Evolutionary conservation across 306 rosid species (phyloP).

Genomic region (Quercus ilex): DNA sequence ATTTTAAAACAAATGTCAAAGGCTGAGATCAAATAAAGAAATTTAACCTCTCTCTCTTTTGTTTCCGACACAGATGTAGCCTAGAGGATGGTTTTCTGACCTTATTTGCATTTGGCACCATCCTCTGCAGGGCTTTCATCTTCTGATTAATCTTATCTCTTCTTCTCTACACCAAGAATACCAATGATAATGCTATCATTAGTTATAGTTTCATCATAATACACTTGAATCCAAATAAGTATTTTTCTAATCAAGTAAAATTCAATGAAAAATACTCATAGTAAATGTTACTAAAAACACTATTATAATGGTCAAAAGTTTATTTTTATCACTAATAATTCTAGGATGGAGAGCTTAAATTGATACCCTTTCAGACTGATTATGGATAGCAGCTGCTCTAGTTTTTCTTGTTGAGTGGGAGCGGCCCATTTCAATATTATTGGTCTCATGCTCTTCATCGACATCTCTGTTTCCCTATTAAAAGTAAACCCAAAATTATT

Average conservation of each 20-base stretch:
- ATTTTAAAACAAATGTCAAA: too few species aligned
- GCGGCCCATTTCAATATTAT: conserved; percentile 24
- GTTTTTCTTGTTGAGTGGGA: conserved; percentile 33
- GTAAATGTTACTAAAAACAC: too few species aligned
- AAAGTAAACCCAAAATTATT: background rate
- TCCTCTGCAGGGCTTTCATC: conserved; percentile 57
- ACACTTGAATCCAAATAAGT: background rate
- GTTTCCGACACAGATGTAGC: background rate
- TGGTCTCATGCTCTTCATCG: conserved; percentile 32
- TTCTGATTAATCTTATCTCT: conserved; percentile 59
- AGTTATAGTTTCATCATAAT: background rate
- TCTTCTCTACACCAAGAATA: conserved; percentile 33
- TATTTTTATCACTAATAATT: background rate
- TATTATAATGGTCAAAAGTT: too few species aligned
- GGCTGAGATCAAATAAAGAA: too few species aligned
- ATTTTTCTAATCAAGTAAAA: too few species aligned
- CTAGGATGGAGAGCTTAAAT: background rate
- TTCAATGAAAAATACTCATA: too few species aligned
- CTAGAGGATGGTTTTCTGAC: conserved; percentile 26
- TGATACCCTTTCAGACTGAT: conserved; percentile 57
- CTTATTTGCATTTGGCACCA: conserved; percentile 65
- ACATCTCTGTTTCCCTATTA: conserved; percentile 32
- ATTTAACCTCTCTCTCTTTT: too few species aligned
- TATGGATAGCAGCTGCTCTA: conserved; percentile 52
- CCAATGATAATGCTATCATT: background rate